These are phyloP conservation scores for Castanea sativa DNA, from an alignment of 306 rosid genomes.

Conservation along the genomic window DNA sequence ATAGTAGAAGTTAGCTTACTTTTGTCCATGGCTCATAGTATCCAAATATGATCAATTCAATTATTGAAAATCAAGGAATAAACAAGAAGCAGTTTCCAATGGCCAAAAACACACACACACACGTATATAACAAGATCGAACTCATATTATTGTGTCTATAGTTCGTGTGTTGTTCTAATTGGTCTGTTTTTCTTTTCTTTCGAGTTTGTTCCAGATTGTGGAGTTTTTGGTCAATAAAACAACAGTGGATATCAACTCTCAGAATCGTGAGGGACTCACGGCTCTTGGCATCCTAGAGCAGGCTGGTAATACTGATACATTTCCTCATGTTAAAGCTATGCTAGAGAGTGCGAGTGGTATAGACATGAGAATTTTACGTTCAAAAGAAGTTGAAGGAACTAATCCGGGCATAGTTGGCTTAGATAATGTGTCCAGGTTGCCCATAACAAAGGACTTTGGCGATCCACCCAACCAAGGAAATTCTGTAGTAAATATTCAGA, in stretches of 20 bases:
- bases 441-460: background rate
- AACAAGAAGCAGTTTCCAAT: no score
- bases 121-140: no score
- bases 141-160: no score
- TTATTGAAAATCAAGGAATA: no score
- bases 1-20: no score
- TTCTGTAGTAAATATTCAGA: slow-evolving; percentile 7
- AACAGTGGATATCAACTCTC: slow-evolving; percentile 47
- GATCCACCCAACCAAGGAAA: slow-evolving; percentile 6
- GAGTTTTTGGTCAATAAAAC: slow-evolving; percentile 55
- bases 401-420: no score
- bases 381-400: no score
- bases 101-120: no score
- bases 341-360: background rate
- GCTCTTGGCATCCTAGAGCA: slow-evolving; percentile 56
- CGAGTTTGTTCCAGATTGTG: slow-evolving; percentile 43
- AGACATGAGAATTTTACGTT: no score
- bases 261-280: slow-evolving; percentile 45
- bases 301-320: slow-evolving; percentile 6
- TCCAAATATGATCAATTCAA: no score
- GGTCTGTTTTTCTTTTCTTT: background rate
- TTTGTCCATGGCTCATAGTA: no score
- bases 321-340: background rate
- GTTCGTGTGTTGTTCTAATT: no score
- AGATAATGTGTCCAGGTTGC: background rate